Conservation (phyloP, 2,329 filamentous ascomycete genomes). For the Fusarium subglutinans region DNA sequence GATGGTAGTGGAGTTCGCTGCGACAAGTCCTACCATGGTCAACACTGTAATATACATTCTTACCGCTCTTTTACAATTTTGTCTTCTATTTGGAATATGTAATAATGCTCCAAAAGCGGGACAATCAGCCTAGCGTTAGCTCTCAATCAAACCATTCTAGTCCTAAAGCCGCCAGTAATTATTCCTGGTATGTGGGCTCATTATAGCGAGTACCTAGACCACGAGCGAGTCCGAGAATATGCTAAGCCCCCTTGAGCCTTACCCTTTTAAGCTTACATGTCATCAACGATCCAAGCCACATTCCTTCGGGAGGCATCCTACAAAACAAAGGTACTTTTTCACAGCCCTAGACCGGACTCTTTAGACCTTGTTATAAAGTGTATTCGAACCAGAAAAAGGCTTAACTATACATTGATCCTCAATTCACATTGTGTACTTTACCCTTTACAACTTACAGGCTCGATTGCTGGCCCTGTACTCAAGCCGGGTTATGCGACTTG, state of each 20-base stretch:
- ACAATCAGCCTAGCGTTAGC: neutral
- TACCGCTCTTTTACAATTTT: no score
- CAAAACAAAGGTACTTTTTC: neutral
- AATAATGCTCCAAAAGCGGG: no score
- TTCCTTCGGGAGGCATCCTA: neutral
- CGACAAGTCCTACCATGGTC: fast-evolving
- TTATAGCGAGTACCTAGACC: neutral
- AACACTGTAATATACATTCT: neutral
- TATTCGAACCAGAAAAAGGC: fast-evolving
- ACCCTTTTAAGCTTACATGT: neutral
- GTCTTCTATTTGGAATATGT: neutral
- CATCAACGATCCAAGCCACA: neutral
- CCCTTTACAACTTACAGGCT: neutral
- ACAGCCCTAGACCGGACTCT: neutral
- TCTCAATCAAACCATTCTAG: neutral
- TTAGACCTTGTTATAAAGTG: neutral
- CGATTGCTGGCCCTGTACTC: fast-evolving
- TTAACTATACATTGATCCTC: no score
- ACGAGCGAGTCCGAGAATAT: neutral
- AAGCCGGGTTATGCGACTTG: neutral
- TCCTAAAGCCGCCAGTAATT: neutral
- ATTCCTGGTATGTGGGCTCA: neutral
- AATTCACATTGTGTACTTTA: no score
- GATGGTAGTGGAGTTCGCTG: no score
- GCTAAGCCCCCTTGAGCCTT: neutral